Evolutionary conservation across 148 eudicot species (phyloP).

Genomic region (Vaccinium darrowii): DNA sequence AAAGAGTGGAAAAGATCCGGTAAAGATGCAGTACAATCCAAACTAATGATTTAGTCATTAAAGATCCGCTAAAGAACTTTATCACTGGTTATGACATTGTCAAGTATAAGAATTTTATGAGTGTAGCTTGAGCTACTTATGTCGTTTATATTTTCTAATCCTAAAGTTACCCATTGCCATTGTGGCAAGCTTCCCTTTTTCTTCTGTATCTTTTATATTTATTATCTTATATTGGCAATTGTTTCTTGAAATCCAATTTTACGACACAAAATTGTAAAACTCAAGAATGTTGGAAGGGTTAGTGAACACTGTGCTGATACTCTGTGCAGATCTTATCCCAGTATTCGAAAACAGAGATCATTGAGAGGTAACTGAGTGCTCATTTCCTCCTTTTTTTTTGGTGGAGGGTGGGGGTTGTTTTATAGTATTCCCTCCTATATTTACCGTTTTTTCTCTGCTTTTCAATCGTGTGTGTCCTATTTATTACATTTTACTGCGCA

Average conservation of each 20-base stretch:
- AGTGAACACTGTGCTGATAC: slow-evolving; percentile 1
- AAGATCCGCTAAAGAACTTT: background rate
- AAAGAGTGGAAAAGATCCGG: background rate
- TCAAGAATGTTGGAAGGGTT: background rate
- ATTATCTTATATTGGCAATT: background rate
- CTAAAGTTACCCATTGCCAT: background rate
- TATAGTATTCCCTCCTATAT: background rate
- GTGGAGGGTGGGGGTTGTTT: background rate
- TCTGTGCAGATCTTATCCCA: slow-evolving; percentile 69
- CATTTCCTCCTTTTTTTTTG: background rate
- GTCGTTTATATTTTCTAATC: background rate
- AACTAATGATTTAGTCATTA: background rate
- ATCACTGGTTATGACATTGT: background rate
- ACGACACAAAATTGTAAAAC: background rate
- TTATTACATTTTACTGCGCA: background rate
- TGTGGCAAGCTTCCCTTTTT: background rate
- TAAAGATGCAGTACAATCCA: background rate
- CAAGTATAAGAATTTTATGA: background rate
- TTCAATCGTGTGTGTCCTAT: background rate
- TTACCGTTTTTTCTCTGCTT: background rate
- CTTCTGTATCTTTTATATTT: background rate
- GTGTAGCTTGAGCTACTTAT: background rate
- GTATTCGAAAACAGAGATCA: slow-evolving; percentile 71
- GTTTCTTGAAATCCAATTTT: background rate
- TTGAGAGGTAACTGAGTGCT: slow-evolving; percentile 60